phyloP scores from a whole-genome alignment of 495 filamentous ascomycete genomes.

The Neurospora tetraspora region DNA sequence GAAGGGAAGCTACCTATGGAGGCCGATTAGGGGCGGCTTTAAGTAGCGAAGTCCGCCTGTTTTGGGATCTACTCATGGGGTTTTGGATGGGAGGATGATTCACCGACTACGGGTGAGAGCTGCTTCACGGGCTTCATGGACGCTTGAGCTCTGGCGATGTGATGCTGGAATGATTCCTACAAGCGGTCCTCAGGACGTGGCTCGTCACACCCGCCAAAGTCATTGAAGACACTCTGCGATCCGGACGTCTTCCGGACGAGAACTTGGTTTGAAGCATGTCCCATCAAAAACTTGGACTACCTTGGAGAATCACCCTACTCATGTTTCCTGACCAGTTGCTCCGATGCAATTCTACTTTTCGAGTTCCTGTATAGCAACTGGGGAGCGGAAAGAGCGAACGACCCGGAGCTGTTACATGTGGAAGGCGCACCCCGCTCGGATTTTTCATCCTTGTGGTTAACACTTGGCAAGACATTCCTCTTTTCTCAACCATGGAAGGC shows the following conservation, averaged over 20 bases:
- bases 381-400: no score
- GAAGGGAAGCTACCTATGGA: neutral
- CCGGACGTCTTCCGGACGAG: neutral
- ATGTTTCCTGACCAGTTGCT: no score
- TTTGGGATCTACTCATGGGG: neutral
- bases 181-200: neutral
- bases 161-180: neutral
- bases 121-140: neutral
- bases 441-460: no score
- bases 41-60: neutral
- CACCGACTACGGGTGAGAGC: neutral
- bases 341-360: no score
- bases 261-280: neutral
- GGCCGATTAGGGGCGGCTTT: neutral
- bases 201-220: neutral
- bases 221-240: neutral
- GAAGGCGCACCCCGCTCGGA: no score
- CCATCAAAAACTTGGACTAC: neutral
- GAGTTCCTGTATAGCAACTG: no score
- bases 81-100: neutral
- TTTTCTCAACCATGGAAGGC: no score
- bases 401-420: no score
- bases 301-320: neutral
- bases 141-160: neutral
- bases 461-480: no score